These are phyloP conservation scores for Scleromitrula shiraiana DNA, from an alignment of 2,329 filamentous ascomycete species.

Conservation along the genomic window DNA sequence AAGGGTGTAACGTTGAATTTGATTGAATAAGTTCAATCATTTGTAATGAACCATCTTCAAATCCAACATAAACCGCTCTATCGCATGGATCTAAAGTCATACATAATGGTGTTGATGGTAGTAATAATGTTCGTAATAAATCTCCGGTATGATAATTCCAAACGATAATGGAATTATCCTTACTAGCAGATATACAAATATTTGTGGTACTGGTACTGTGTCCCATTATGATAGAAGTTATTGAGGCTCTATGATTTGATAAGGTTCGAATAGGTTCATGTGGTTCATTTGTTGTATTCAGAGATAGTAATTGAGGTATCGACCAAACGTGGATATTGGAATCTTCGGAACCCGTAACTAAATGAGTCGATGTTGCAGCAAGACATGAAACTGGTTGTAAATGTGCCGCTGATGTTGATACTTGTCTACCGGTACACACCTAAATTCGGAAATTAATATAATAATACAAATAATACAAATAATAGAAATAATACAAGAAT, in stretches of 20 bases:
- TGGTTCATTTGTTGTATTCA: conserved; percentile 43
- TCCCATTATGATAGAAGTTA: conserved; percentile 56
- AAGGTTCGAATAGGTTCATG: conserved; percentile 70
- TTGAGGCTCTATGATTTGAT: conserved; percentile 65
- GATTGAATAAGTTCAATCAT: conserved; percentile 63
- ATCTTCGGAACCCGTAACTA: conserved; percentile 75
- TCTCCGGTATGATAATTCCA: conserved; percentile 86
- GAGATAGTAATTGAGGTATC: conserved; percentile 61
- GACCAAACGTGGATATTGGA: conserved; percentile 92
- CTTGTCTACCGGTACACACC: conserved; percentile 67
- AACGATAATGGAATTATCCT: conserved; percentile 80
- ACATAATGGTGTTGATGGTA: conserved; percentile 65
- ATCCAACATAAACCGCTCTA: conserved; percentile 72
- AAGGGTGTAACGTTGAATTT: conserved; percentile 32
- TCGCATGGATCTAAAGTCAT: conserved; percentile 74
- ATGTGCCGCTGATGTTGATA: conserved; percentile 70
- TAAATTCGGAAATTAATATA: conserved; percentile 28
- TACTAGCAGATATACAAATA: conserved; percentile 75
- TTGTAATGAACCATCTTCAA: conserved; percentile 73
- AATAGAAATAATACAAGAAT: conserved; percentile 14
- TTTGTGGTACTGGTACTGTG: conserved; percentile 66
- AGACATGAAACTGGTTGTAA: conserved; percentile 74
- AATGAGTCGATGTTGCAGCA: conserved; percentile 60
- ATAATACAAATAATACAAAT: too few relatives aligned
- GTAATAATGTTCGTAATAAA: conserved; percentile 71